Evolutionary conservation across 1,284 basidiomycete genomes (phyloP).

Genomic region (Ganoderma boninense): DNA sequence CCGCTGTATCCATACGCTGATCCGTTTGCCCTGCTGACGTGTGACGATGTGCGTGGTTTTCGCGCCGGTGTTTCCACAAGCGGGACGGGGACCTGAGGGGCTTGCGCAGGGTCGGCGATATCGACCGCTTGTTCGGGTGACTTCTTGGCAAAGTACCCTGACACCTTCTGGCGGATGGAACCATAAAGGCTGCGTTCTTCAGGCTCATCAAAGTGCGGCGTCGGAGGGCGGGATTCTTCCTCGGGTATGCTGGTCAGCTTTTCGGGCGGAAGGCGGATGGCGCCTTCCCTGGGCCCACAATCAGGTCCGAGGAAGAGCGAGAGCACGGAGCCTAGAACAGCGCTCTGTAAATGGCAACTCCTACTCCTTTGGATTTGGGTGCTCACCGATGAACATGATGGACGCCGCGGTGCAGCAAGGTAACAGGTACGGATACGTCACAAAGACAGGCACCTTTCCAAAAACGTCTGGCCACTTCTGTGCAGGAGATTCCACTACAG

Average conservation of each 20-base stretch:
- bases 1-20: slow-evolving; percentile 82
- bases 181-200: slow-evolving; percentile 38
- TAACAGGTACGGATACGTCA: slow-evolving; percentile 89
- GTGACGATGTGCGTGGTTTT: slow-evolving; percentile 54
- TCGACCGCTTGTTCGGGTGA: slow-evolving; percentile 48
- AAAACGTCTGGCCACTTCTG: slow-evolving; percentile 87
- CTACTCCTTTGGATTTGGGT: slow-evolving; percentile 11
- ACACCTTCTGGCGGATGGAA: slow-evolving; percentile 41
- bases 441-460: slow-evolving; percentile 71
- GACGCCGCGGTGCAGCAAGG: slow-evolving; percentile 85
- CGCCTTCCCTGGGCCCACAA: slow-evolving; percentile 87
- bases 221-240: slow-evolving; percentile 54
- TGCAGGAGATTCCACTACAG: slow-evolving; percentile 82
- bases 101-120: slow-evolving; percentile 39
- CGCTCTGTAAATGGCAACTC: slow-evolving; percentile 10
- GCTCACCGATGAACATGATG: slow-evolving; percentile 75
- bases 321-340: slow-evolving; percentile 75
- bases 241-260: slow-evolving; percentile 72
- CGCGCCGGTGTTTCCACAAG: slow-evolving; percentile 51
- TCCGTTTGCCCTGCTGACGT: slow-evolving; percentile 68
- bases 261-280: slow-evolving; percentile 82
- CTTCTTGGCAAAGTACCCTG: slow-evolving; percentile 60
- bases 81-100: slow-evolving; percentile 52
- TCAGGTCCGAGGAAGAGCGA: slow-evolving; percentile 91
- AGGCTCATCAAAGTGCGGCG: slow-evolving; percentile 55